Percentiles rank a stretch among this genome's conserved stretches.
These are phyloP conservation scores for Kwoniella sp. DNA, from an alignment of 768 basidiomycete species.

Conservation along the genomic window DNA sequence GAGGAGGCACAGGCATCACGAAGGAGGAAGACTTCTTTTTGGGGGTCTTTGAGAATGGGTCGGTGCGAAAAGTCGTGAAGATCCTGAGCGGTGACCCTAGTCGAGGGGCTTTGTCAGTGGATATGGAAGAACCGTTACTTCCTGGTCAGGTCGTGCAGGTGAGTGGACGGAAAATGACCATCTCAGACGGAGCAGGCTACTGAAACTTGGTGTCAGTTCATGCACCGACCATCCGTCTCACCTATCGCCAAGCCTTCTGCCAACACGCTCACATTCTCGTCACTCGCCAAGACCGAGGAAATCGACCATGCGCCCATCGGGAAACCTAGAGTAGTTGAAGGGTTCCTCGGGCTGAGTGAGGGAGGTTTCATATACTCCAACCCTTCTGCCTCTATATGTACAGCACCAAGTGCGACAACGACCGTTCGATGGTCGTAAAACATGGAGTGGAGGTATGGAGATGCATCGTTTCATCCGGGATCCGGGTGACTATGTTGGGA, in stretches of 20 bases:
- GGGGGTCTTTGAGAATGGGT: slow-evolving; percentile 29
- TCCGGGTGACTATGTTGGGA: background rate
- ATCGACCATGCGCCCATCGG: slow-evolving; percentile 9
- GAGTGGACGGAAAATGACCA: slow-evolving; percentile 10
- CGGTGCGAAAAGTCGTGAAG: slow-evolving; percentile 40
- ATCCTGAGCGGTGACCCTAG: slow-evolving; percentile 55
- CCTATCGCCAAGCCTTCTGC: slow-evolving; percentile 1
- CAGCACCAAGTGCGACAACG: slow-evolving; percentile 29
- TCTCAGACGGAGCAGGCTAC: background rate
- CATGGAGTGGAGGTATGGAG: background rate
- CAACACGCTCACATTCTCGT: slow-evolving; percentile 12
- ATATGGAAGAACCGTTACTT: slow-evolving; percentile 48
- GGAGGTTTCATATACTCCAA: slow-evolving; percentile 37
- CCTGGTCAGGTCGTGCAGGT: slow-evolving; percentile 51
- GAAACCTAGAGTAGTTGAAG: slow-evolving; percentile 28
- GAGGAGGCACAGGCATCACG: slow-evolving; percentile 29
- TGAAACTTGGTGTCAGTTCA: slow-evolving; percentile 13
- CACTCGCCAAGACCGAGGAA: slow-evolving; percentile 17
- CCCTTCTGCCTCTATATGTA: slow-evolving; percentile 26
- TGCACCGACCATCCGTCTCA: slow-evolving; percentile 20
- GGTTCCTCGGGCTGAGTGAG: slow-evolving; percentile 43
- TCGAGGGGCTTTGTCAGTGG: slow-evolving; percentile 51
- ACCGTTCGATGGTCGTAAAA: slow-evolving; percentile 6
- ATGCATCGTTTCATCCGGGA: slow-evolving; percentile 3
- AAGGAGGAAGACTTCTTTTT: slow-evolving; percentile 57